Evolutionary conservation across 768 basidiomycete genomes (phyloP).

Genomic region (Kwoniella sp.): DNA sequence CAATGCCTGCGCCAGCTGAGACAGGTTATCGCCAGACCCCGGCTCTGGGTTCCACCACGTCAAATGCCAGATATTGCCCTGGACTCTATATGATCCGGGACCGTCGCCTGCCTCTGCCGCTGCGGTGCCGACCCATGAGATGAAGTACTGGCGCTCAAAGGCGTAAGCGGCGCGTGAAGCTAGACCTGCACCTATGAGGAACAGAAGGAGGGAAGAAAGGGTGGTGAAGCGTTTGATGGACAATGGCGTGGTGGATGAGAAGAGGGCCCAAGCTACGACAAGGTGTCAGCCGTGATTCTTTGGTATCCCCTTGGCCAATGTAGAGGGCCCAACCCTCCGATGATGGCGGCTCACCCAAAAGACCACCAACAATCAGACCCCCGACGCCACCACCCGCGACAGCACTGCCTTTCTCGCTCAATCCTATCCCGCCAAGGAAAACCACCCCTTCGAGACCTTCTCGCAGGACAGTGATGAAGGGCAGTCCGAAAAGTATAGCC

Average conservation of each 20-base stretch:
- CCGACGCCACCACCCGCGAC: slow-evolving; percentile 83
- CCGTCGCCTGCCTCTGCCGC: slow-evolving; percentile 57
- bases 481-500: slow-evolving; percentile 69
- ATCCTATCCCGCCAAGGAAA: slow-evolving; percentile 74
- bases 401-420: slow-evolving; percentile 70
- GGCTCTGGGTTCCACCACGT: slow-evolving; percentile 29
- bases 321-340: too few species aligned
- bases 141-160: slow-evolving; percentile 66
- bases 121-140: slow-evolving; percentile 61
- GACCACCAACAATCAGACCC: slow-evolving; percentile 69
- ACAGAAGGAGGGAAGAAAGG: slow-evolving; percentile 78
- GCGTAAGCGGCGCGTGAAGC: slow-evolving; percentile 72
- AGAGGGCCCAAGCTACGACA: slow-evolving; percentile 23
- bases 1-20: slow-evolving; percentile 65
- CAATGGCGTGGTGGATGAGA: slow-evolving; percentile 38
- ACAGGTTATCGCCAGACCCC: slow-evolving; percentile 14
- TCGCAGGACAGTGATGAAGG: slow-evolving; percentile 80
- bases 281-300: too few species aligned
- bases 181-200: slow-evolving; percentile 89
- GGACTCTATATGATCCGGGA: slow-evolving; percentile 74
- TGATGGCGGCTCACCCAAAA: slow-evolving; percentile 62
- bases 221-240: slow-evolving; percentile 80
- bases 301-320: too few species aligned
- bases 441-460: slow-evolving; percentile 89
- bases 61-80: slow-evolving; percentile 79